A percentile compares a stretch with the other conserved stretches of the same genome.
Conservation (phyloP, 2,329 filamentous ascomycete species). For the Paecilomyces dactylethromorphus region DNA sequence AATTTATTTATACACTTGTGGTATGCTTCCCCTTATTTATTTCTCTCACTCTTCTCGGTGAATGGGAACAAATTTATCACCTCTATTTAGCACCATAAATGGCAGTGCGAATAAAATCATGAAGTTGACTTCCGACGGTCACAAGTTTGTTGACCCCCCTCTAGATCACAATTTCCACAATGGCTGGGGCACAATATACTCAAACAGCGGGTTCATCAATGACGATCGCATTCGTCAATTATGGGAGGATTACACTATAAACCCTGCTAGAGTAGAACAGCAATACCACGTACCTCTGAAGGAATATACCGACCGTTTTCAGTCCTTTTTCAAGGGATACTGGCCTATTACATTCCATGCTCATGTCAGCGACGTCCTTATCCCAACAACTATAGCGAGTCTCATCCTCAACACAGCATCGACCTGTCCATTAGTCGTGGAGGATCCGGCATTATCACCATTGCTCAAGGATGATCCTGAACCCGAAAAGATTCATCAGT, state of each 20-base stretch:
- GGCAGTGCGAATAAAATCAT: neutral
- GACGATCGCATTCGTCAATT: neutral
- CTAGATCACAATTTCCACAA: neutral
- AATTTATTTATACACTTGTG: neutral
- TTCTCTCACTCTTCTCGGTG: neutral
- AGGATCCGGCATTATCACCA: neutral
- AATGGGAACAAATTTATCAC: neutral
- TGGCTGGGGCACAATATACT: neutral
- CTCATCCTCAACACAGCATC: neutral
- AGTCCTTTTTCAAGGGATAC: neutral
- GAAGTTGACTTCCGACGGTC: neutral
- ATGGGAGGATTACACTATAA: neutral
- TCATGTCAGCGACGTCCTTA: neutral
- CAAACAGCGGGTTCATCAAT: neutral
- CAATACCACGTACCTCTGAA: neutral
- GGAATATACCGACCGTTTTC: neutral
- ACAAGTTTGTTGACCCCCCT: neutral
- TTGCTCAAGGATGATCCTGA: neutral
- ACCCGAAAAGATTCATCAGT: neutral
- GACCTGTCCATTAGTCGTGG: neutral
- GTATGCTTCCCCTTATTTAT: neutral
- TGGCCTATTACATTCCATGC: neutral
- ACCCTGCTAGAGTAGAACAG: neutral
- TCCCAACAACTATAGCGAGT: neutral
- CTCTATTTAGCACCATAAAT: neutral